Evolutionary conservation across 2,329 filamentous ascomycete species (phyloP), one percentile per base, ranked within the genome.

Genomic region (Venturia nashicola): DNA sequence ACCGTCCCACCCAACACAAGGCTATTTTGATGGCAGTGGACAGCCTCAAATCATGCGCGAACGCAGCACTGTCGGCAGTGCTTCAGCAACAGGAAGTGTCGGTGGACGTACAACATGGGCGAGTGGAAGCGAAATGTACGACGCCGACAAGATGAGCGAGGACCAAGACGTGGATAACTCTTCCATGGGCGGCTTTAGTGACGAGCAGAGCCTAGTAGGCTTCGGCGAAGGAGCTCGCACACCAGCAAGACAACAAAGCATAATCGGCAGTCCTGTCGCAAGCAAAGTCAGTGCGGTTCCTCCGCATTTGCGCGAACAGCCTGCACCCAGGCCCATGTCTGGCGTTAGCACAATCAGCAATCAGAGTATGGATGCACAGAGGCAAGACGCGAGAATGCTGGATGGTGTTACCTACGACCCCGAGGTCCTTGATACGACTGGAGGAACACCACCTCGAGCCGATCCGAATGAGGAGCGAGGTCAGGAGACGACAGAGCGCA

Each of bases 11-110:
- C 73, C 14, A 63, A 32, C 65, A 65, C 70, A 65, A 70, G 59
- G 66, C 71, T 96, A 93, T 78, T 96, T 96, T 69, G 91, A 96
- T 71, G 82, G 83, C 61, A 86, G 88, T 36, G 87, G 89, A 79
- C 68, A 85, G 78, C 70, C 81, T 66, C 67, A 82, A 78, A 66
- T 93, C 78, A 77, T 90, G 66, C 76, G 78, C 82, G 85, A 94
- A 86, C 79, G 84, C 76, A 94, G 89, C 77, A 97, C 93, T 0
- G 92, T 97, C 32, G 93, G 93, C 65, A 90, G 88, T 59, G 93
- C 93, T 36, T 93, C 89, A 68, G 93, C 92, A 2, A 97, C 92
- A 0, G 89, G 88, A 65, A 91, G 88, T 68, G 80, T 87, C 16
- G 87, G 86, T 59, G 87, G 84, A 16, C 81, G 85, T 65, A 85